A percentile compares a stretch with the other conserved stretches of the same genome.
Evolutionary conservation across 495 filamentous ascomycete species (phyloP).

Genomic region (Xylaria cubensis): DNA sequence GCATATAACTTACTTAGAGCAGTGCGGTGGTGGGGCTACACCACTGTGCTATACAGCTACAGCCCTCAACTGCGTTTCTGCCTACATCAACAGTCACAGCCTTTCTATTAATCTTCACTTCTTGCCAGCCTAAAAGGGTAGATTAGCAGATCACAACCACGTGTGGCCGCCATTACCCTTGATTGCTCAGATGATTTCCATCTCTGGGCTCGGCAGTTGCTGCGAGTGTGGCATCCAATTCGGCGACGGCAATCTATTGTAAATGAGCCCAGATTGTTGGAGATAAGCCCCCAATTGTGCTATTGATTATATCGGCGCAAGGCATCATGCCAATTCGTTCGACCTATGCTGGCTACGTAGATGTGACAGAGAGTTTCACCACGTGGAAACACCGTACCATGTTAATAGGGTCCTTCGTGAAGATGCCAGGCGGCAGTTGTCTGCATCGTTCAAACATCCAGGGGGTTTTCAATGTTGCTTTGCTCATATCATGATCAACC

Average conservation of each 20-base stretch:
- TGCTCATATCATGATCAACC: not conserved
- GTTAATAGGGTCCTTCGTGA: conserved; percentile 2
- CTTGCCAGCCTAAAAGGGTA: conserved; percentile 16
- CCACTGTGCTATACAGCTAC: too few relatives aligned
- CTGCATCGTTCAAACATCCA: not conserved
- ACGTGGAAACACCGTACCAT: too few relatives aligned
- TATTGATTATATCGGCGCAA: not conserved
- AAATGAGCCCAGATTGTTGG: conserved; percentile 24
- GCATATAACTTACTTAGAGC: not conserved
- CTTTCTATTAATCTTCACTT: not conserved
- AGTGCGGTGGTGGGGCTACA: not conserved
- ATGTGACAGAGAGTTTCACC: too few relatives aligned
- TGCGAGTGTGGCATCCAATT: conserved; percentile 16
- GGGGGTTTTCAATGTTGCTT: not conserved
- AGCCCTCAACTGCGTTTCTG: not conserved
- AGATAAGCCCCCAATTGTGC: conserved; percentile 2
- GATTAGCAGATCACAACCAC: conserved; percentile 10
- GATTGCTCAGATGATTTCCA: conserved; percentile 21
- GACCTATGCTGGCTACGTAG: not conserved
- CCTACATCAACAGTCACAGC: not conserved
- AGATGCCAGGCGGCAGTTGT: conserved; percentile 10
- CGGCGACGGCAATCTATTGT: conserved; percentile 21
- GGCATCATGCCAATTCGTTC: not conserved
- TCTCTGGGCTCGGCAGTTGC: conserved; percentile 23
- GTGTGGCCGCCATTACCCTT: conserved; percentile 10